phyloP scores from a whole-genome alignment of 352 stramenopile genomes.

The Globisporangium splendens region DNA sequence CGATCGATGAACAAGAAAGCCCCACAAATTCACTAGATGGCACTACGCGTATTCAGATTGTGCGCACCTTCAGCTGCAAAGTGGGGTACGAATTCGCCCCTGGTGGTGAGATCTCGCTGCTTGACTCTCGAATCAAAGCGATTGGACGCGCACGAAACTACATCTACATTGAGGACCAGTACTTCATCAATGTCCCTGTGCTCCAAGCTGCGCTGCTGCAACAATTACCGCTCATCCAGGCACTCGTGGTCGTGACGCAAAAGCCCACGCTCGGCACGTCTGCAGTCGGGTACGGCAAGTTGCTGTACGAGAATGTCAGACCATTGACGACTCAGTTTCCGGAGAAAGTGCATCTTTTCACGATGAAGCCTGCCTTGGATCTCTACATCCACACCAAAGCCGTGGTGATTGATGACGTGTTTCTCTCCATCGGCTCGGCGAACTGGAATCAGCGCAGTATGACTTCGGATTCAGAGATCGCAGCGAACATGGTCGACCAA shows the following conservation, averaged over 20 bases:
- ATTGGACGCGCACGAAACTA: slow-evolving; percentile 33
- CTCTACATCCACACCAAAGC: slow-evolving; percentile 63
- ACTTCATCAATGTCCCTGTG: slow-evolving; percentile 38
- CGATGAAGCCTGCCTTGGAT: slow-evolving; percentile 12
- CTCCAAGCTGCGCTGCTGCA: slow-evolving; percentile 24
- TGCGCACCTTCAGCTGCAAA: slow-evolving; percentile 40
- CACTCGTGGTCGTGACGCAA: slow-evolving; percentile 25
- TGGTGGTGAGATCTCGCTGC: slow-evolving; percentile 28
- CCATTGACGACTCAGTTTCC: slow-evolving; percentile 31
- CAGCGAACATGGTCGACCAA: too few relatives aligned
- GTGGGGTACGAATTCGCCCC: slow-evolving; percentile 28
- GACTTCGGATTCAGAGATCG: too few relatives aligned
- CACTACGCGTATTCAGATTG: slow-evolving; percentile 24
- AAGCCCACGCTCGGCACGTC: slow-evolving; percentile 14
- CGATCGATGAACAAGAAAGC: too few relatives aligned
- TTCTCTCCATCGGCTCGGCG: too few relatives aligned
- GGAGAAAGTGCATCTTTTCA: slow-evolving; percentile 27
- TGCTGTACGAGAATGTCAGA: slow-evolving; percentile 32
- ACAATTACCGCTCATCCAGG: slow-evolving; percentile 23
- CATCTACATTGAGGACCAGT: slow-evolving; percentile 47
- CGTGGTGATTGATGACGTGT: slow-evolving; percentile 16
- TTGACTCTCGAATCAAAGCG: slow-evolving; percentile 29
- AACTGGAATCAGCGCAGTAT: too few relatives aligned
- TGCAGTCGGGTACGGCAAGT: slow-evolving; percentile 28
- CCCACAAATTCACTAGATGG: not conserved